Evolutionary conservation across 768 basidiomycete genomes (phyloP).

Genomic region (Amanita inopinata): DNA sequence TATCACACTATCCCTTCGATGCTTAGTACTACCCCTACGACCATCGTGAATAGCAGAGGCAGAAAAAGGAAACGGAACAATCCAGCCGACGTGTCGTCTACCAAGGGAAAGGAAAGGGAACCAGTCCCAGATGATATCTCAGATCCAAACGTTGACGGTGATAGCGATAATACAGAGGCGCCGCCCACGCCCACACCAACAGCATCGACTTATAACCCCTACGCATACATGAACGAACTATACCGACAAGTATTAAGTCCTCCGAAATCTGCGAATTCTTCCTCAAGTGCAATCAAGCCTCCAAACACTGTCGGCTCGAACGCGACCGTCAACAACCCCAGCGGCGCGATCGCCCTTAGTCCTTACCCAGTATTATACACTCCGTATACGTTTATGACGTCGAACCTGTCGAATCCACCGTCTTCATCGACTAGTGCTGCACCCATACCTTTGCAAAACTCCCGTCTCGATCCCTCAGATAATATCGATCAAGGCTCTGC

Average conservation of each 20-base stretch:
- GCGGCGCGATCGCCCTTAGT: neutral
- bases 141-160: constrained; percentile 5
- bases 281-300: constrained; percentile 12
- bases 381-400: constrained; percentile 17
- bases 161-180: constrained; percentile 4
- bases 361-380: constrained; percentile 12
- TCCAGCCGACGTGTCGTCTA: neutral
- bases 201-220: constrained; percentile 3
- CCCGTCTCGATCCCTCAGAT: neutral
- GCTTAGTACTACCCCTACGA: neutral
- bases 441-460: too few species aligned
- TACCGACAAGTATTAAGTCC: constrained; percentile 1
- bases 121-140: neutral
- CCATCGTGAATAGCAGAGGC: neutral
- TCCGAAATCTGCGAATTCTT: constrained; percentile 13
- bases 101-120: constrained; percentile 12
- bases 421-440: neutral
- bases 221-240: constrained; percentile 9
- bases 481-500: neutral
- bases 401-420: neutral
- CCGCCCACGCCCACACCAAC: neutral
- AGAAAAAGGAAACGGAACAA: constrained; percentile 8
- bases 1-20: neutral
- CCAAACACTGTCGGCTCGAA: neutral
- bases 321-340: neutral